phyloP scores from a whole-genome alignment of 768 basidiomycete genomes.

The Cantharellus anzutake region DNA sequence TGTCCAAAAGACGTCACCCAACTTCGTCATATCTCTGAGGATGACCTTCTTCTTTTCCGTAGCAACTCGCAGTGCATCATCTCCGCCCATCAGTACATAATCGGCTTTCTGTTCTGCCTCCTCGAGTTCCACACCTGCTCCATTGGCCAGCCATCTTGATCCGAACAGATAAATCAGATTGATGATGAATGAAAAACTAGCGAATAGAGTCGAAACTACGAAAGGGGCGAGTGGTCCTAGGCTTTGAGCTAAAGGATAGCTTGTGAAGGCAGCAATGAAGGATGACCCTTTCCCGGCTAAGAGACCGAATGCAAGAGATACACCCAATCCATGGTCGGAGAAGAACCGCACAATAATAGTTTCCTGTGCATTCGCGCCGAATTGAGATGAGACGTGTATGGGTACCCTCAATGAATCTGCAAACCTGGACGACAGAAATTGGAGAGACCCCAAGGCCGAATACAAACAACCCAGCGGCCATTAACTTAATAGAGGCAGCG shows the following conservation, averaged over 20 bases:
- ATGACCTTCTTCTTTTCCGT: conserved; percentile 46
- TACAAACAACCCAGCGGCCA: conserved; percentile 59
- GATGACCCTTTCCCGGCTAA: conserved; percentile 64
- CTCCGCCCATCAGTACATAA: not conserved
- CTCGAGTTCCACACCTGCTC: conserved; percentile 42
- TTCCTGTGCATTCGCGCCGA: conserved; percentile 25
- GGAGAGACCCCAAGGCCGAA: conserved; percentile 69
- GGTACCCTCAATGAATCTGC: not conserved
- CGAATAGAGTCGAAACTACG: conserved; percentile 42
- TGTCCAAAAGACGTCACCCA: conserved; percentile 28
- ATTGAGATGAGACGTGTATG: not conserved
- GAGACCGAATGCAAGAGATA: conserved; percentile 67
- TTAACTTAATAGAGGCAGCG: conserved; percentile 37
- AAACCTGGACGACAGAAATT: conserved; percentile 44
- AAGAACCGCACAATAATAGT: conserved; percentile 73
- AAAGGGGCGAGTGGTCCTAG: conserved; percentile 60
- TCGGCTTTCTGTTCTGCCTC: conserved; percentile 27
- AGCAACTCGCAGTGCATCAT: conserved; percentile 35
- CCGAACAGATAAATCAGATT: conserved; percentile 48
- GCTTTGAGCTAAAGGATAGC: conserved; percentile 51
- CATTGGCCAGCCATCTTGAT: conserved; percentile 44
- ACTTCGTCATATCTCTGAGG: conserved; percentile 36
- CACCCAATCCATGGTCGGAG: conserved; percentile 50
- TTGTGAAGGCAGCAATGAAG: conserved; percentile 54
- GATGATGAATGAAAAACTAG: conserved; percentile 43